Evolutionary conservation across 2,329 filamentous ascomycete genomes (phyloP), one percentile per base, ranked within the genome.

Genomic region (Pestalotiopsis sp.): DNA sequence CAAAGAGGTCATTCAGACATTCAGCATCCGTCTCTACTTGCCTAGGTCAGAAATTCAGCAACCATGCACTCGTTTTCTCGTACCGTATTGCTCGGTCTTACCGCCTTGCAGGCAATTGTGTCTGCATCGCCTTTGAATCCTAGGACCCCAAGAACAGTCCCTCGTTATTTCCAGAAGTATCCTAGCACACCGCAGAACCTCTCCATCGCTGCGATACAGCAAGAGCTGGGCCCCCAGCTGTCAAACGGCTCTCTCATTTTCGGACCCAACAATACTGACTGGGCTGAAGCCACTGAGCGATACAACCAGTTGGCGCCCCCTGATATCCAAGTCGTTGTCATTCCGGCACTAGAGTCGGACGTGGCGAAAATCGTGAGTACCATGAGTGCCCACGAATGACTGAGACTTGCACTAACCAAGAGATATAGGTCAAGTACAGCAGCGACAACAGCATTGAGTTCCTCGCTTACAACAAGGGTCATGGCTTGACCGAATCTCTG

Each of bases 351-450:
- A 4, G 71, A 72, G 23, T 66, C 67, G 4, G 71, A 72, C 45
- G 52, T 72, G 3, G 56, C 68, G 3, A 68, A 49, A 31, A 66
- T 70, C 41, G 70, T 72, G 63, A 27, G 65, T 65, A 31, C 6
- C 6, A 6, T 31, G 27, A 31, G 7, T 31, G 7, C 25, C 12
- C 38, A 17, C 38, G 36, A 20, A 25, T n/a, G 39, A 2, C 39
- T 36, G 27, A 4, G 17, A 20, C 56, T 52, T 52, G 20, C 7
- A 31, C 27, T 20, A 20, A 58, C 27, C 20, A 25, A n/a, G 11
- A n/a, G n/a, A 20, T 58, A 58, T 25, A 81, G 80, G 79, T 84
- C 23, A 79, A 79, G 77, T 84, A 78, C 65, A 81, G 82, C 12
- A 81, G 80, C 58, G 62, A 76, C 41, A 70, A 77, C 31, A 68